Base-by-base conservation (phyloP, 495 filamentous ascomycete species). In the Lasiosphaeris hirsuta region DNA sequence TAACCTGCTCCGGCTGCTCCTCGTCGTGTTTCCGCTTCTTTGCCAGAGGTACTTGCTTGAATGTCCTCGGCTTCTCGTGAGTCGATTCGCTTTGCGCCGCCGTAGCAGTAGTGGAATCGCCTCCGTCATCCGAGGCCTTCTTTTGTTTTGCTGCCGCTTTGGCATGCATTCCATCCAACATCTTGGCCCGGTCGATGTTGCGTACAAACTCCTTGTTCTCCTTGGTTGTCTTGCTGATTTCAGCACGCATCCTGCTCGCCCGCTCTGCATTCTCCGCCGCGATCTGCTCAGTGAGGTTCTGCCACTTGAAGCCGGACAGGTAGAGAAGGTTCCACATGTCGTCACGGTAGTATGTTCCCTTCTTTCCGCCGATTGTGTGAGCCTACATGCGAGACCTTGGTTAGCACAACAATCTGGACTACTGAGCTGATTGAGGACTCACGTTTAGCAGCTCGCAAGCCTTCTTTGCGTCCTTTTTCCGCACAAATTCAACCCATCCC, bases 401-500 rank as follows among this genome's bases (percentile, higher is more conserved):
- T 45, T n/a, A 46, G 41, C 53, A 18, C 8, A 10, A 19, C 13
- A 7, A 7, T 8, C 2, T 3, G 9, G n/a, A 13, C 15, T 33
- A 10, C 18, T 10, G 19, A 35, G 42, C 10, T 19, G 37, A 10
- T 14, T 13, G 13, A 15, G 23, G 10, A 55, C 53, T 8, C 19
- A 55, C 86, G 70, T 97, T 97, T 36, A 97, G 71, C 2, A 88
- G 81, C 65, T 96, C 92, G n/a, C 87, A 91, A 6, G 82, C 89
- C 9, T 85, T 71, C 66, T 95, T 95, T 3, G 94, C 95, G 39
- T 89, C 86, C 50, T 66, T 68, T 51, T 70, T 71, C 33, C 58
- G 58, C 18, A 81, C 70, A 63, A 96, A 96, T 65, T 98, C 94
- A 14, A 97, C 84, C 94, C 94, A 98, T 1, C 94, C 94, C 67